Percentiles rank a stretch among this genome's conserved stretches.
phyloP scores from a whole-genome alignment of 148 eudicot genomes.

The Vaccinium darrowii region DNA sequence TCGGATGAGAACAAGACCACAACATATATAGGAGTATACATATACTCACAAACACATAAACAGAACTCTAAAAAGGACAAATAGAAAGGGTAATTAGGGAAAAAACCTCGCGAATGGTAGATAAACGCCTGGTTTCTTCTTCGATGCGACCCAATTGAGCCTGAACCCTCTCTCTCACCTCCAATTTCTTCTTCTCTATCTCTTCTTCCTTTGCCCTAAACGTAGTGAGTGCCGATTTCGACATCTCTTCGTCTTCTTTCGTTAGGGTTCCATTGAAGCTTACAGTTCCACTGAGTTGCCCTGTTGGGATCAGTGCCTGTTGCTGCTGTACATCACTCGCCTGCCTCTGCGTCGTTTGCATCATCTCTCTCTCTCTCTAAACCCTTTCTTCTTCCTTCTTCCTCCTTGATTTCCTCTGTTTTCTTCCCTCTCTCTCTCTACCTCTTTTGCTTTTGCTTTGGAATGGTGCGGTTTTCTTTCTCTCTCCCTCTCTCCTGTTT shows the following conservation, averaged over 20 bases:
- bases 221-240: constrained; percentile 53
- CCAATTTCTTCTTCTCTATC: constrained; percentile 85
- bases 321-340: constrained; percentile 30
- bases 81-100: neutral
- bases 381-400: constrained; percentile 14
- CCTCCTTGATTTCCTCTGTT: constrained; percentile 28
- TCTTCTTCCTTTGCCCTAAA: constrained; percentile 85
- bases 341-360: constrained; percentile 25
- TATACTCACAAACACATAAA: neutral
- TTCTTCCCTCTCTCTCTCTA: constrained; percentile 11
- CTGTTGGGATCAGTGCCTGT: constrained; percentile 33
- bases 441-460: constrained; percentile 11
- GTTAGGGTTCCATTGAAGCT: constrained; percentile 56
- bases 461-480: constrained; percentile 7
- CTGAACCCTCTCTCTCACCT: constrained; percentile 76
- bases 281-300: constrained; percentile 49
- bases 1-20: neutral
- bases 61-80: neutral
- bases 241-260: constrained; percentile 50
- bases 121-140: constrained; percentile 76
- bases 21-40: neutral
- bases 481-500: constrained; percentile 3
- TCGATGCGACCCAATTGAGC: constrained; percentile 84
- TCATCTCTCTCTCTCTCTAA: constrained; percentile 21
- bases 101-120: constrained; percentile 76